A percentile compares a stretch with the other conserved stretches of the same genome.
Evolutionary conservation across 1,139 yeast species (phyloP).

Genomic region (Sugiyamaella castrensis): DNA sequence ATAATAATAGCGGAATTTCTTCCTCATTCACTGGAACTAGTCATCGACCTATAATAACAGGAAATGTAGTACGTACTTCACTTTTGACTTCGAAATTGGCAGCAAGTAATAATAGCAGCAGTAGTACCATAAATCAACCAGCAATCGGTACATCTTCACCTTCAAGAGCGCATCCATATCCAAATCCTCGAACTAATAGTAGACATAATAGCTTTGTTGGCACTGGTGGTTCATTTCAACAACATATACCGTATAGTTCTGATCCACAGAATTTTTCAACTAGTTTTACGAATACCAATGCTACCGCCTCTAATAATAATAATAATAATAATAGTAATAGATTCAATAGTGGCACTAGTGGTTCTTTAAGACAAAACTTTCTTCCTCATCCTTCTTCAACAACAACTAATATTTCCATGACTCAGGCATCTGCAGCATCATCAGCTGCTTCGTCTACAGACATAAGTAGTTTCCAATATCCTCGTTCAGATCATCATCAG

Average conservation of each 20-base stretch:
- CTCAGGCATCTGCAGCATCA: constrained; percentile 24
- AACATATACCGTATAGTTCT: constrained; percentile 19
- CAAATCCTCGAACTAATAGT: constrained; percentile 18
- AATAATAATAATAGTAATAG: neutral
- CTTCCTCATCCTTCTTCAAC: constrained; percentile 30
- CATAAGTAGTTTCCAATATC: too few relatives aligned
- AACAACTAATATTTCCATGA: constrained; percentile 34
- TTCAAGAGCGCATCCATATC: constrained; percentile 20
- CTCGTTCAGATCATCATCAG: neutral
- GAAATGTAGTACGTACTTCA: constrained; percentile 26
- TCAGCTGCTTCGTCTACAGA: constrained; percentile 20
- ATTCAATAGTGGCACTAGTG: constrained; percentile 3
- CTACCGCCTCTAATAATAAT: neutral
- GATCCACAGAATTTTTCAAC: constrained; percentile 20
- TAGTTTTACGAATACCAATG: neutral
- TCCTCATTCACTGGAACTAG: constrained; percentile 7
- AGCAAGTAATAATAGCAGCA: constrained; percentile 16
- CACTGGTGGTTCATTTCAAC: constrained; percentile 8
- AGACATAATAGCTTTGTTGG: constrained; percentile 17
- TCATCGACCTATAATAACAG: constrained; percentile 1
- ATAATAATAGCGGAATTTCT: neutral
- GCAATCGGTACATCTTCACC: constrained; percentile 8
- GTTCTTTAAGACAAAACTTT: constrained; percentile 23
- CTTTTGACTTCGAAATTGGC: constrained; percentile 34
- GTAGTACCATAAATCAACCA: constrained; percentile 6